Evolutionary conservation across 1,284 basidiomycete genomes (phyloP).

Genomic region (Exobasidium cylindrosporum): DNA sequence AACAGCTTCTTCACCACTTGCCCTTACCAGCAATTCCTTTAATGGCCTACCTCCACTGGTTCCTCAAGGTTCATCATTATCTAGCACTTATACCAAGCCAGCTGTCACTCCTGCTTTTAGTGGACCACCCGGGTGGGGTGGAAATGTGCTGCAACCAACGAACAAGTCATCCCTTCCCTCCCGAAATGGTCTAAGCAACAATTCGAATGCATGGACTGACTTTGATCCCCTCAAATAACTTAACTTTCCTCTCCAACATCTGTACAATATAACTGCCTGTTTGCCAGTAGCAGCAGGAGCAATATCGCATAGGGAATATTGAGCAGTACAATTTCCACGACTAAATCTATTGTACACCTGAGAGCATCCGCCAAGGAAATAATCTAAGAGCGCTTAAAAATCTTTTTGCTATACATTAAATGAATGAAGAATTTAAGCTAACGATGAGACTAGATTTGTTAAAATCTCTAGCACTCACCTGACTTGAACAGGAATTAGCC

Average conservation of each 20-base stretch:
- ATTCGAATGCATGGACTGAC: constrained; percentile 31
- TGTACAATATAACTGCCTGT: no score
- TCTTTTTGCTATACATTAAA: no score
- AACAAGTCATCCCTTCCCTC: constrained; percentile 12
- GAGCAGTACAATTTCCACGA: no score
- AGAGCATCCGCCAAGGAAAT: no score
- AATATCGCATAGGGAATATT: no score
- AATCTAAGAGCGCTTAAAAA: not conserved
- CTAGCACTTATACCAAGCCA: constrained; percentile 15
- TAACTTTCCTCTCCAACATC: no score
- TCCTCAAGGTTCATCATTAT: constrained; percentile 1
- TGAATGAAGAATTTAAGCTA: no score
- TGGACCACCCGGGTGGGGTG: constrained; percentile 25
- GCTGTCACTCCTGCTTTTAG: not conserved
- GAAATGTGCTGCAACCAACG: constrained; percentile 28
- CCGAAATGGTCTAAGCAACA: not conserved
- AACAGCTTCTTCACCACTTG: not conserved
- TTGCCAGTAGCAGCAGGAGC: no score
- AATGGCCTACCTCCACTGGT: constrained; percentile 15
- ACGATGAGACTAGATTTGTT: no score
- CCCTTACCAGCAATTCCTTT: not conserved
- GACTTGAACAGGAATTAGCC: not conserved
- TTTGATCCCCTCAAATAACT: constrained; percentile 34
- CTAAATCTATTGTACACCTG: no score
- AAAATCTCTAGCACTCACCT: no score